These are phyloP conservation scores for Lentinula detonsa DNA, from an alignment of 768 basidiomycete species.

Conservation along the genomic window DNA sequence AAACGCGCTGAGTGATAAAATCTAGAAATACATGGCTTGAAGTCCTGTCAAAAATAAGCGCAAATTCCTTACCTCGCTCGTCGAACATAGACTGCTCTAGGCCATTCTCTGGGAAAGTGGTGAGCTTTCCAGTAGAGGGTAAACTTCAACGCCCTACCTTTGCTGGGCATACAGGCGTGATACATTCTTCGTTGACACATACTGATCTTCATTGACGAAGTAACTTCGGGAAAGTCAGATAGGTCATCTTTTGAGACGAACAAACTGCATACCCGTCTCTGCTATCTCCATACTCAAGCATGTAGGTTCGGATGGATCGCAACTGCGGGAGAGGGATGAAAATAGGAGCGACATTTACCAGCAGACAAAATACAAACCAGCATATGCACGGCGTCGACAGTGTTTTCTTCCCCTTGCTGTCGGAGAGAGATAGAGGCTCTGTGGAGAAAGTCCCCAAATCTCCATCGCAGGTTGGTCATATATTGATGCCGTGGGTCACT, in stretches of 20 bases:
- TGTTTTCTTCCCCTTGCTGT: conserved; percentile 74
- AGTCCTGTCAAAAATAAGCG: background rate
- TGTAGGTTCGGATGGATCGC: conserved; percentile 58
- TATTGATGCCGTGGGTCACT: conserved; percentile 61
- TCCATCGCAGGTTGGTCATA: conserved; percentile 45
- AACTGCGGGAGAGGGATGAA: background rate
- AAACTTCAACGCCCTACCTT: conserved; percentile 23
- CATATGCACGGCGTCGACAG: conserved; percentile 74
- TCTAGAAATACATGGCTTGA: conserved; percentile 22
- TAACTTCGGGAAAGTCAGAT: conserved; percentile 31
- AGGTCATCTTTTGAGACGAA: background rate
- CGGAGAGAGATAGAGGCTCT: conserved; percentile 60
- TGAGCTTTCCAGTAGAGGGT: background rate
- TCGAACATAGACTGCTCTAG: conserved; percentile 62
- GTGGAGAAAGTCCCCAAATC: conserved; percentile 69
- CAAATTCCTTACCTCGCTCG: conserved; percentile 47
- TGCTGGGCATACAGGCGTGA: conserved; percentile 65
- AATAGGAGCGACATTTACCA: background rate
- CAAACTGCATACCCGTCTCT: conserved; percentile 36
- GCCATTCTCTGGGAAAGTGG: conserved; percentile 40
- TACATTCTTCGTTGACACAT: conserved; percentile 56
- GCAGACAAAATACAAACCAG: conserved; percentile 37
- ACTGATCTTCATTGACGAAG: conserved; percentile 50
- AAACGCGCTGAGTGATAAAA: conserved; percentile 63
- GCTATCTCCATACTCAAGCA: conserved; percentile 74